A percentile compares a stretch with the other conserved stretches of the same genome.
Evolutionary conservation across 2,329 filamentous ascomycete genomes (phyloP).

Genomic region (Fusarium subglutinans): DNA sequence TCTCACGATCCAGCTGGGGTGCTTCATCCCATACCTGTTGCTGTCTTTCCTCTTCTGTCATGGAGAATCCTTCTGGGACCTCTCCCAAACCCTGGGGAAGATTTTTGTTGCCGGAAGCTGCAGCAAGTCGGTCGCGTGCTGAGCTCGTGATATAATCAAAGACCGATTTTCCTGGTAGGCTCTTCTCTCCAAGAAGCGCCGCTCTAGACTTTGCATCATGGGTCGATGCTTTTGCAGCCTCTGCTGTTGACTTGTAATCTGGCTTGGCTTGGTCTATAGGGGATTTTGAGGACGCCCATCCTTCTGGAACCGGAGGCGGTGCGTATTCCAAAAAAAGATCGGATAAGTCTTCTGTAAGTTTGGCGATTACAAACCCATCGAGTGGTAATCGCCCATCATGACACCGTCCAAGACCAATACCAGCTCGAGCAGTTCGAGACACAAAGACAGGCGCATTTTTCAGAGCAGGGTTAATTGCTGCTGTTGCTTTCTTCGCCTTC

Average conservation of each 20-base stretch:
- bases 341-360: constrained; percentile 53
- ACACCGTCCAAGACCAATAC: constrained; percentile 65
- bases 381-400: constrained; percentile 84
- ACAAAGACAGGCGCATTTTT: constrained; percentile 78
- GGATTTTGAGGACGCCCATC: constrained; percentile 74
- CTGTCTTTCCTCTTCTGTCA: constrained; percentile 70
- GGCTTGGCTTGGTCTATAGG: constrained; percentile 1
- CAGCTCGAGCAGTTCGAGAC: constrained; percentile 60
- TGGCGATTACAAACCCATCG: constrained; percentile 80
- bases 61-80: constrained; percentile 70
- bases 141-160: constrained; percentile 90
- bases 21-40: constrained; percentile 67
- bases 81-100: constrained; percentile 83
- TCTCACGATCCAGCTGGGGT: constrained; percentile 72
- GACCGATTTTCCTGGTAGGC: constrained; percentile 88
- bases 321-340: constrained; percentile 57
- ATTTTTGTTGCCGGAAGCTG: constrained; percentile 77
- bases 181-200: constrained; percentile 79
- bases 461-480: constrained; percentile 70
- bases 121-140: constrained; percentile 78
- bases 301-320: constrained; percentile 74
- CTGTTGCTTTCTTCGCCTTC: constrained; percentile 62
- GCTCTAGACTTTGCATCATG: constrained; percentile 82
- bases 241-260: constrained; percentile 72
- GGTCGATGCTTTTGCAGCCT: constrained; percentile 79